Evolutionary conservation across 2,329 filamentous ascomycete species (phyloP), one percentile per base, ranked within the genome.

Genomic region (Talaromyces pinophilus): DNA sequence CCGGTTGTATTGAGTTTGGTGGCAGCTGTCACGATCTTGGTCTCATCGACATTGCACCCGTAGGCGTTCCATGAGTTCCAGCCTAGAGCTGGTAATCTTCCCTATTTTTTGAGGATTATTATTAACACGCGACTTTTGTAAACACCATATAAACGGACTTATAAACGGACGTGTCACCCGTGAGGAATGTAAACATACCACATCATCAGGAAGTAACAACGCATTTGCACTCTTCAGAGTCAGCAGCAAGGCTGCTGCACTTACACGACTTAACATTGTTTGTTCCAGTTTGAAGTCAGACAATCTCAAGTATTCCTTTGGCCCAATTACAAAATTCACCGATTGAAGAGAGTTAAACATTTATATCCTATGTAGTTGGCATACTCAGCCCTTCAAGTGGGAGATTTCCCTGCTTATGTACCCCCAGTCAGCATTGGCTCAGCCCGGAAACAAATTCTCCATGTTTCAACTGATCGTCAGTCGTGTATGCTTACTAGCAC

Each of bases 61-160:
- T 83, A 81, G 5, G 82, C 79, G 67, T 82, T 83, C 80, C 79
- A 81, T 30, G 76, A 77, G 69, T 80, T 77, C 78, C 81, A 83
- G 15, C 82, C 81, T 70, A 83, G 68, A 2, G 75, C 73, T 44
- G 76, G 75, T 2, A 75, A 48, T 62, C 64, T 68, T 1, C 75
- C 73, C 75, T 76, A 25, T 48, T 19, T 63, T 48, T 48, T 19
- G 3, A 8, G n/a, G 17, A 28, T 44, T 1, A 48, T 46, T 50
- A 33, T 17, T 48, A 17, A 48, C 13, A 19, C 33, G 7, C 1
- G 5, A 25, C 10, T 57, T 57, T 57, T 35, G 25, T 62, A 44
- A 28, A 35, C 46, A 42, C 35, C 3, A 5, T 17, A 19, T 35
- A 17, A 13, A 8, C 3, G 3, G 13, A 7, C 13, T 5, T 30